Conservation (phyloP, 2,329 filamentous ascomycete genomes). For the Metarhizium rileyi region DNA sequence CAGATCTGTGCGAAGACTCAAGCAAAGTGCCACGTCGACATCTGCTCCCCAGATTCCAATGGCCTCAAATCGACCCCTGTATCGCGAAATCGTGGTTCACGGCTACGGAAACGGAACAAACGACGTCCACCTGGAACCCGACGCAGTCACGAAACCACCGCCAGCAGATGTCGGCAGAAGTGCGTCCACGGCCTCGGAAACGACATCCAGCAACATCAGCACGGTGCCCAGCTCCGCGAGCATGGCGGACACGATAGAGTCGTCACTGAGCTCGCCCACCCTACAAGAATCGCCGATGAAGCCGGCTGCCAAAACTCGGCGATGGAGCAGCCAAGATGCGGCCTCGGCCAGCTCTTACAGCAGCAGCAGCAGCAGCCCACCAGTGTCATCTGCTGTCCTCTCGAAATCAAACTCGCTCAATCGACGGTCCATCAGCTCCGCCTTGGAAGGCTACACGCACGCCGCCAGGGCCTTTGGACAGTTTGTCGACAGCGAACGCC, state of each 20-base stretch:
- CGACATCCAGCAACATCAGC: slow-evolving; percentile 13
- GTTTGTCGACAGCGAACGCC: slow-evolving; percentile 13
- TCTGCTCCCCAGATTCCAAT: slow-evolving; percentile 10
- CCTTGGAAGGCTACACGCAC: slow-evolving; percentile 18
- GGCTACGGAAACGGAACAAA: slow-evolving; percentile 47
- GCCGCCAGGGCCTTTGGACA: slow-evolving; percentile 16
- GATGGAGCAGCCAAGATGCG: slow-evolving; percentile 19
- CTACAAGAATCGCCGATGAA: slow-evolving; percentile 13
- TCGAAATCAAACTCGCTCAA: slow-evolving; percentile 11
- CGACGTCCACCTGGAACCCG: slow-evolving; percentile 18
- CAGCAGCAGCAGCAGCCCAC: slow-evolving; percentile 5
- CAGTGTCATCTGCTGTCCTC: no score
- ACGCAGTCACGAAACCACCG: slow-evolving; percentile 1
- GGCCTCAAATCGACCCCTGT: slow-evolving; percentile 14
- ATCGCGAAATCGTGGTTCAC: slow-evolving; percentile 42
- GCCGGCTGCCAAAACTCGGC: slow-evolving; percentile 13
- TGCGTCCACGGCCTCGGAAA: slow-evolving; percentile 18
- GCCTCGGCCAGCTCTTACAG: slow-evolving; percentile 9
- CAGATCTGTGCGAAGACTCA: slow-evolving; percentile 23
- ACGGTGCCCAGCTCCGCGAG: slow-evolving; percentile 19
- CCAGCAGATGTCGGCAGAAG: slow-evolving; percentile 13
- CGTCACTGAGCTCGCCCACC: slow-evolving; percentile 16
- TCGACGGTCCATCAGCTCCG: slow-evolving; percentile 18
- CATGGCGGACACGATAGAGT: slow-evolving; percentile 15
- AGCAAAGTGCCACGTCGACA: slow-evolving; percentile 12